phyloP scores from a whole-genome alignment of 2,329 filamentous ascomycete genomes.

The Knufia petricola region DNA sequence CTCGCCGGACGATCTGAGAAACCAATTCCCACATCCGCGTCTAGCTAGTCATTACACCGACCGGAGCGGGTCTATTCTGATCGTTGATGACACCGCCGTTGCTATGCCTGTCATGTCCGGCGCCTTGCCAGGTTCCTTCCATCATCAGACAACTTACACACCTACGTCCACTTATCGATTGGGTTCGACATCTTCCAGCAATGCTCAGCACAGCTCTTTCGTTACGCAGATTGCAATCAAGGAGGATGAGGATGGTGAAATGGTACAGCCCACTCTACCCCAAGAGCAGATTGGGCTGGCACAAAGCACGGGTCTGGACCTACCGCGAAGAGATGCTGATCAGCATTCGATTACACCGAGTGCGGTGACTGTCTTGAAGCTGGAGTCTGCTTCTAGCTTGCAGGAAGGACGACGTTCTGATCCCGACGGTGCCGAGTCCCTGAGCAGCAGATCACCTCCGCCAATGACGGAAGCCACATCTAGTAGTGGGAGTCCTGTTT shows the following conservation, averaged over 20 bases:
- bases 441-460: slow-evolving; percentile 1
- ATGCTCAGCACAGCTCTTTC: not conserved
- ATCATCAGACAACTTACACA: not conserved
- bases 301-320: not conserved
- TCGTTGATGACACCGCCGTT: slow-evolving; percentile 52
- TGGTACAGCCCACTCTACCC: not conserved
- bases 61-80: slow-evolving; percentile 84
- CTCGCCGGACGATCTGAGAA: slow-evolving; percentile 12
- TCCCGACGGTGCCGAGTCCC: not conserved
- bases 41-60: slow-evolving; percentile 52
- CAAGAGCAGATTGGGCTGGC: not conserved
- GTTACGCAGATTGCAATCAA: slow-evolving; percentile 1
- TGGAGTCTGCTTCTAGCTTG: not conserved
- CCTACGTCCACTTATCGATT: too few species aligned
- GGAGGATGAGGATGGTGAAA: not conserved
- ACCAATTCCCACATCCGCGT: slow-evolving; percentile 27
- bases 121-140: slow-evolving; percentile 20
- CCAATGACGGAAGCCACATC: slow-evolving; percentile 10
- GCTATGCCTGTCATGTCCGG: slow-evolving; percentile 31
- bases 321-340: not conserved
- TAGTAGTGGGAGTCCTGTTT: slow-evolving; percentile 4
- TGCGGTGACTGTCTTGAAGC: slow-evolving; percentile 1
- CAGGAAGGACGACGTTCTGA: not conserved
- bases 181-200: not conserved
- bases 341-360: not conserved